These are phyloP conservation scores for Botryotinia calthae DNA, from an alignment of 2,329 filamentous ascomycete species.

Conservation along the genomic window DNA sequence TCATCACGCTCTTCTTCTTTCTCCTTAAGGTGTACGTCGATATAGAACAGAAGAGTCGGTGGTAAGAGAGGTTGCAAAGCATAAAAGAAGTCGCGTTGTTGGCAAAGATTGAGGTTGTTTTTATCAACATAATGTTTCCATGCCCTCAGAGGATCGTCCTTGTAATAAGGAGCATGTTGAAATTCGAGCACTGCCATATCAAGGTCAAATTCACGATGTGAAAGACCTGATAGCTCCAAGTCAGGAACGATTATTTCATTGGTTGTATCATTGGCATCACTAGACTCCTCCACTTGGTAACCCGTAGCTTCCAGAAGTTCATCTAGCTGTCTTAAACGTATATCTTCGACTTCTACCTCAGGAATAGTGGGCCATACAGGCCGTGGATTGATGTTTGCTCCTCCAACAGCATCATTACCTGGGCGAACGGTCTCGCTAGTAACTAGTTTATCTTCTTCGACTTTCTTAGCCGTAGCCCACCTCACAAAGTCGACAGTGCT, in stretches of 20 bases:
- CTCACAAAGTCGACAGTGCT: constrained; percentile 43
- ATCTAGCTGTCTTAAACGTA: constrained; percentile 33
- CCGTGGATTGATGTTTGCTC: not conserved
- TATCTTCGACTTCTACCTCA: constrained; percentile 35
- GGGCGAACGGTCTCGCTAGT: not conserved
- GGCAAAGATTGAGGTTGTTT: not conserved
- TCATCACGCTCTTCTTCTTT: constrained; percentile 12
- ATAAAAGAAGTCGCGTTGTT: not conserved
- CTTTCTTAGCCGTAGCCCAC: constrained; percentile 31
- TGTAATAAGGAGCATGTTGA: not conserved
- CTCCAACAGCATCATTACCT: not conserved
- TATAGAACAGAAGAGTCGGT: not conserved
- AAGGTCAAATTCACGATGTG: constrained; percentile 3
- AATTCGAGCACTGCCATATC: constrained; percentile 7
- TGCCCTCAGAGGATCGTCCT: constrained; percentile 6
- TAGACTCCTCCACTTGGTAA: constrained; percentile 37
- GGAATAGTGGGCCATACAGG: constrained; percentile 27
- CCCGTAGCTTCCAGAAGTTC: constrained; percentile 34
- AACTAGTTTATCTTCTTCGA: constrained; percentile 13
- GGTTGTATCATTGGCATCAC: constrained; percentile 10
- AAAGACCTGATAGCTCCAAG: not conserved
- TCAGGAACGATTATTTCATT: not conserved
- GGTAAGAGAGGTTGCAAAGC: not conserved
- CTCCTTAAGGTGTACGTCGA: constrained; percentile 2
- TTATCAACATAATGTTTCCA: constrained; percentile 6